Conservation (phyloP, 306 rosid genomes). For the Hippophae rhamnoides region DNA sequence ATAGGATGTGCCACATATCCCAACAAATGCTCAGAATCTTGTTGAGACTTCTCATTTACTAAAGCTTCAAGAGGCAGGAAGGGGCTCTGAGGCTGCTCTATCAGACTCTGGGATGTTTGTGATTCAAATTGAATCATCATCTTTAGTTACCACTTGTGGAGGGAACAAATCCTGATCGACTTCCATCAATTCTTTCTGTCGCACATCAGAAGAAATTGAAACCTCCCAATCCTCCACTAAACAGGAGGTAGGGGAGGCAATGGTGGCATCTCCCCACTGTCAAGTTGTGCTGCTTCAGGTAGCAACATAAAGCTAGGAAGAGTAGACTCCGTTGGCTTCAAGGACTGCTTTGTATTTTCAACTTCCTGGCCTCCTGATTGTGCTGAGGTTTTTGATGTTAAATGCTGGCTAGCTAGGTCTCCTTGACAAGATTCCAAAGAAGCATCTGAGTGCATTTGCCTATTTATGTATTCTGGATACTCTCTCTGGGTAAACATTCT, state of each 20-base stretch:
- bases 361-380: constrained; percentile 26
- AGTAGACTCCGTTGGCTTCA: constrained; percentile 31
- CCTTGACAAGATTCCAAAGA: constrained; percentile 26
- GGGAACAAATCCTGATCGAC: constrained; percentile 23
- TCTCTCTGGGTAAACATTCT: constrained; percentile 13
- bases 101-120: constrained; percentile 23
- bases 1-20: constrained; percentile 29
- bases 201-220: constrained; percentile 37
- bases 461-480: no score
- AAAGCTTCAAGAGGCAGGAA: constrained; percentile 28
- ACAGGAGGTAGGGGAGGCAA: constrained; percentile 95
- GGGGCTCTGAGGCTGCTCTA: constrained; percentile 28
- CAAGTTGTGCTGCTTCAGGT: constrained; percentile 32
- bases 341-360: constrained; percentile 18
- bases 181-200: constrained; percentile 26
- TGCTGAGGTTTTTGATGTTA: constrained; percentile 25
- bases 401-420: constrained; percentile 22
- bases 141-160: constrained; percentile 22
- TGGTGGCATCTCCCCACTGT: constrained; percentile 67
- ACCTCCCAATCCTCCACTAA: constrained; percentile 85
- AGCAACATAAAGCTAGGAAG: constrained; percentile 28
- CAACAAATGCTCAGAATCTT: constrained; percentile 26
- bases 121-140: constrained; percentile 34
- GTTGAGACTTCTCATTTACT: constrained; percentile 32
- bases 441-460: constrained; percentile 12